Percentiles rank a stretch among this genome's conserved stretches.
These are phyloP conservation scores for Mucor lusitanicus DNA, from an alignment of 371 early-diverging fungal species.

Conservation along the genomic window DNA sequence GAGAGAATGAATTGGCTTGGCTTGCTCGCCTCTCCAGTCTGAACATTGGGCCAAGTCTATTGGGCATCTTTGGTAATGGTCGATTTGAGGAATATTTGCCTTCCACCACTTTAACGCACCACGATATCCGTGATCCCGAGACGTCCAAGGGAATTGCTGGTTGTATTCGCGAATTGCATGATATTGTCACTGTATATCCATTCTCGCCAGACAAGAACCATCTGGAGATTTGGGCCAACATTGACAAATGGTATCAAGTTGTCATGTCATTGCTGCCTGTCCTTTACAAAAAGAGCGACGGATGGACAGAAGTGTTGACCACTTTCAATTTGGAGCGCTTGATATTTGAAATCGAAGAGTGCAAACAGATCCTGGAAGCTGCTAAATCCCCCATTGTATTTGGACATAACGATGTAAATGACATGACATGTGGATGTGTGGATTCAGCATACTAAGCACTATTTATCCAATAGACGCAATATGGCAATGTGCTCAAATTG, in stretches of 20 bases:
- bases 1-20: conserved; percentile 83
- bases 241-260: conserved; percentile 64
- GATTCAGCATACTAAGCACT: background rate
- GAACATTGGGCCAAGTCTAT: conserved; percentile 77
- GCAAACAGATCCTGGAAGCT: conserved; percentile 36
- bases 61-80: conserved; percentile 85
- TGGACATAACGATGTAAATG: conserved; percentile 81
- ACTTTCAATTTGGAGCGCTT: conserved; percentile 48
- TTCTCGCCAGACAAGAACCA: conserved; percentile 32
- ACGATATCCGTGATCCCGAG: conserved; percentile 67
- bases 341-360: conserved; percentile 50
- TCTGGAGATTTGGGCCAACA: conserved; percentile 67
- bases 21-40: conserved; percentile 66
- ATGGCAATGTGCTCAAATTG: conserved; percentile 79
- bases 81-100: conserved; percentile 86
- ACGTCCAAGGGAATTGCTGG: conserved; percentile 75
- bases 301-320: conserved; percentile 19
- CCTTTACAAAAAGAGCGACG: conserved; percentile 16
- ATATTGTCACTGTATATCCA: conserved; percentile 65
- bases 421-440: background rate
- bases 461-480: conserved; percentile 60
- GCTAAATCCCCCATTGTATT: conserved; percentile 72
- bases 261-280: conserved; percentile 17
- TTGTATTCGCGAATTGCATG: conserved; percentile 75
- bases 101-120: conserved; percentile 69